These are phyloP conservation scores for Chrysoporthe austroafricana DNA, from an alignment of 2,329 filamentous ascomycete species.

Conservation along the genomic window DNA sequence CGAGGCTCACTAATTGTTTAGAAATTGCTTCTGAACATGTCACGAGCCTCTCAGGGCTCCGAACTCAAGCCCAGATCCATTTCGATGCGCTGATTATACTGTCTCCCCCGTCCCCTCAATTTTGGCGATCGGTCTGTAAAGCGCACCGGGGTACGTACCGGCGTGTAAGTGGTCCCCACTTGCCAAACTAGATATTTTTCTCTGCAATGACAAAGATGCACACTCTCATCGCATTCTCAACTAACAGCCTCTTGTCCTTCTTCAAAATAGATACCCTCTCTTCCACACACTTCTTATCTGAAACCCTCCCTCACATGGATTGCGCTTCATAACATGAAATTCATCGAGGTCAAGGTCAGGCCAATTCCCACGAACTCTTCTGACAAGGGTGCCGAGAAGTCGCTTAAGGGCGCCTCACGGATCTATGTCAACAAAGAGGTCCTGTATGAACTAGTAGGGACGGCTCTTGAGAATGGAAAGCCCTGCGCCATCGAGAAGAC, in stretches of 20 bases:
- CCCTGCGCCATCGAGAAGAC: conserved; percentile 35
- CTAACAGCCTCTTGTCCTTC: background rate
- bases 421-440: conserved; percentile 54
- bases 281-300: background rate
- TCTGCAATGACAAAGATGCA: background rate
- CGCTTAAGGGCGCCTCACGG: conserved; percentile 48
- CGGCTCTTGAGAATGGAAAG: conserved; percentile 45
- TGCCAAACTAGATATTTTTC: conserved; percentile 18
- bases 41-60: too few species aligned
- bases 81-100: background rate
- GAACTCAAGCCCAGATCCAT: too few species aligned
- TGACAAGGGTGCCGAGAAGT: conserved; percentile 47
- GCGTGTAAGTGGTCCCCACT: conserved; percentile 18
- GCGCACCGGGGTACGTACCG: background rate
- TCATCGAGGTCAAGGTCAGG: conserved; percentile 43
- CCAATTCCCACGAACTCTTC: conserved; percentile 39
- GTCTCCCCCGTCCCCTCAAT: too few species aligned
- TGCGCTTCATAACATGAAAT: conserved; percentile 20
- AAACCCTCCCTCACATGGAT: background rate
- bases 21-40: too few species aligned
- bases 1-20: background rate
- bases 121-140: background rate
- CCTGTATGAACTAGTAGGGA: conserved; percentile 48
- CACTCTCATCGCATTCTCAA: background rate
- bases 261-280: background rate